A percentile compares a stretch with the other conserved stretches of the same genome.
Evolutionary conservation across 2,329 filamentous ascomycete genomes (phyloP).

Genomic region (Fusarium nodosum): DNA sequence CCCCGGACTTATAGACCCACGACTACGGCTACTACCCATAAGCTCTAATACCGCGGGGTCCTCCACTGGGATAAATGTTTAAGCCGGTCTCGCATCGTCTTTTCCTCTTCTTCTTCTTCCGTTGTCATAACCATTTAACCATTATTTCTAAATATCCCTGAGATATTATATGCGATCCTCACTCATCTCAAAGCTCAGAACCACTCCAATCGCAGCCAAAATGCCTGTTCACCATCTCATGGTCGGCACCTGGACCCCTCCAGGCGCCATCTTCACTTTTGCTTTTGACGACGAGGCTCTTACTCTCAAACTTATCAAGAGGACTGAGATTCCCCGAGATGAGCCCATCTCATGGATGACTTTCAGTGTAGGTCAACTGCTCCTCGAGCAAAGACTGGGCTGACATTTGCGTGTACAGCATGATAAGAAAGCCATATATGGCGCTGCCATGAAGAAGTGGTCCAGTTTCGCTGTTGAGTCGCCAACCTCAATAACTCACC

Average conservation of each 20-base stretch:
- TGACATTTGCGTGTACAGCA: constrained; percentile 66
- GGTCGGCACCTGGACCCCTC: constrained; percentile 92
- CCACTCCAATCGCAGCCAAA: constrained; percentile 47
- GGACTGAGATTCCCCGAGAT: constrained; percentile 83
- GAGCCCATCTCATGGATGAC: constrained; percentile 96
- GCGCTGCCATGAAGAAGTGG: constrained; percentile 95
- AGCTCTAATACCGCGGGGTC: constrained; percentile 31
- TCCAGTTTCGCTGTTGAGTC: constrained; percentile 82
- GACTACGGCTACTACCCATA: constrained; percentile 9
- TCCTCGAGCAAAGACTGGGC: not conserved
- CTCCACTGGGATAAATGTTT: constrained; percentile 49
- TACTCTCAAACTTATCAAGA: constrained; percentile 80
- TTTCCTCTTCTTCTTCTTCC: constrained; percentile 9
- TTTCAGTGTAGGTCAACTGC: constrained; percentile 75
- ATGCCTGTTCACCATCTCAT: constrained; percentile 90
- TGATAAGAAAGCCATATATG: constrained; percentile 85
- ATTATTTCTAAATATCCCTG: not conserved
- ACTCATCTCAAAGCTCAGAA: constrained; percentile 34
- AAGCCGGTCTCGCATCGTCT: constrained; percentile 33
- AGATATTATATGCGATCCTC: constrained; percentile 24
- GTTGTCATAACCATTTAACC: constrained; percentile 20
- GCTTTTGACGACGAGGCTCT: constrained; percentile 87
- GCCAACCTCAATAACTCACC: constrained; percentile 81
- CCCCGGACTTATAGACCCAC: constrained; percentile 29
- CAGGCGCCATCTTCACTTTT: constrained; percentile 90